Evolutionary conservation across 305 asterid species (phyloP), one percentile per base, ranked within the genome.

Genomic region (Solanum hybrid): DNA sequence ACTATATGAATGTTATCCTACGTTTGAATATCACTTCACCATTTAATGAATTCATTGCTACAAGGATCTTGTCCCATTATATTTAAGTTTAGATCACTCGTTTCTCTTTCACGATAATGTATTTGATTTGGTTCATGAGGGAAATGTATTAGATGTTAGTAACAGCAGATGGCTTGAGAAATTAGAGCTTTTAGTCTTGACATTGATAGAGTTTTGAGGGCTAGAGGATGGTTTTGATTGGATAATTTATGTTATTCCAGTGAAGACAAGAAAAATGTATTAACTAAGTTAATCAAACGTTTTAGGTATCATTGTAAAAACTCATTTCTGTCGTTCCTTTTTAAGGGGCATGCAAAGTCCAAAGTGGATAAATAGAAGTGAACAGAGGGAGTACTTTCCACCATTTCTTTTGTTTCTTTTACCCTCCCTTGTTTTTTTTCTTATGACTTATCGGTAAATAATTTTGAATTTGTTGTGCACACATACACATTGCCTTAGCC

Each of bases 21-120:
- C 95, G 9, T 87, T 97, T 92, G 10, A 97, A 95, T 85, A 89
- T 93, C 4, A 98, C 94, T 79, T 97, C 98, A 4, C 99, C 99
- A 0, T 96, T 94, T 77, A 96, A 90, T 88, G 99, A 97, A 14
- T 97, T 96, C 93, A 95, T 96, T 41, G 96, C 98, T 75, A 96
- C 95, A 94, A 98, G 80, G 99, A 98, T 61, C 94, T 97, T 68
- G 93, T 95, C 88, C 98, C 98, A 11, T 87, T 96, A 89, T 96
- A 93, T 77, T 61, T 97, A 76, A 93, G 99, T 94, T 94, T 96
- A 88, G 98, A 96, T 91, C 93, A 95, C 78, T 91, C 97, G 92
- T 95, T 97, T 70, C 97, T 98, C 0, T 95, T 96, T 89, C 89
- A 94, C 29, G 98, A 95, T 33, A 93, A 94, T 72, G 96, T 93